Conservation (phyloP, 2,329 filamentous ascomycete genomes). For the Beauveria pseudobassiana region DNA sequence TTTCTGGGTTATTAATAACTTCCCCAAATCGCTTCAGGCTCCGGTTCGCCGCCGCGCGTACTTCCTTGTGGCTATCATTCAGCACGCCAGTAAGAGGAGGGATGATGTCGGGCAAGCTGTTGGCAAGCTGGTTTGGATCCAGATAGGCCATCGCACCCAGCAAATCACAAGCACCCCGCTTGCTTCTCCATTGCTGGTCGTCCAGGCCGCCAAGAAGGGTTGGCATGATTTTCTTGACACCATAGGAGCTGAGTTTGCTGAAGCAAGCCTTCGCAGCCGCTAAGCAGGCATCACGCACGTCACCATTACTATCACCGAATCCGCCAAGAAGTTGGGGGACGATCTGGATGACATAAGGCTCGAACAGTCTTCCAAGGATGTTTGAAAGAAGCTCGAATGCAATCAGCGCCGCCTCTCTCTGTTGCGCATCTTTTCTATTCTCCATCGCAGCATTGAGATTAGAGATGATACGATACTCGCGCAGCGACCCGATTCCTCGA, state of each 20-base stretch:
- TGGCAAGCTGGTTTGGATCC: constrained; percentile 87
- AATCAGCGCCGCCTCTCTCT: constrained; percentile 80
- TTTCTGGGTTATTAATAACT: constrained; percentile 95
- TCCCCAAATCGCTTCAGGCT: constrained; percentile 97
- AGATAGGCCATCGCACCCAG: constrained; percentile 98
- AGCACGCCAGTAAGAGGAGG: constrained; percentile 88
- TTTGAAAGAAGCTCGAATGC: constrained; percentile 86
- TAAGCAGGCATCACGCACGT: constrained; percentile 88
- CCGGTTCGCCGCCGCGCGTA: constrained; percentile 83
- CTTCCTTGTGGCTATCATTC: constrained; percentile 98
- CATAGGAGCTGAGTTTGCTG: constrained; percentile 84
- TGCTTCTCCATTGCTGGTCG: constrained; percentile 95
- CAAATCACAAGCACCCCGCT: constrained; percentile 94
- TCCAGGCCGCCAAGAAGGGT: constrained; percentile 87
- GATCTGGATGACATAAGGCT: constrained; percentile 93
- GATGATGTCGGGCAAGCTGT: constrained; percentile 92
- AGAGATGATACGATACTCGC: constrained; percentile 80
- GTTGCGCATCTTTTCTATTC: constrained; percentile 87
- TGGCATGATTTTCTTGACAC: constrained; percentile 89
- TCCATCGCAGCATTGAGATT: constrained; percentile 76
- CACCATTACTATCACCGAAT: constrained; percentile 80
- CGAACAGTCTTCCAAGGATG: constrained; percentile 81
- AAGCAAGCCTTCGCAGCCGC: constrained; percentile 94
- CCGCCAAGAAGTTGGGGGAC: constrained; percentile 83
- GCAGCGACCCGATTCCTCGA: constrained; percentile 73